Evolutionary conservation across 305 asterid genomes (phyloP), one percentile per base, ranked within the genome.

Genomic region (Lippia alba): DNA sequence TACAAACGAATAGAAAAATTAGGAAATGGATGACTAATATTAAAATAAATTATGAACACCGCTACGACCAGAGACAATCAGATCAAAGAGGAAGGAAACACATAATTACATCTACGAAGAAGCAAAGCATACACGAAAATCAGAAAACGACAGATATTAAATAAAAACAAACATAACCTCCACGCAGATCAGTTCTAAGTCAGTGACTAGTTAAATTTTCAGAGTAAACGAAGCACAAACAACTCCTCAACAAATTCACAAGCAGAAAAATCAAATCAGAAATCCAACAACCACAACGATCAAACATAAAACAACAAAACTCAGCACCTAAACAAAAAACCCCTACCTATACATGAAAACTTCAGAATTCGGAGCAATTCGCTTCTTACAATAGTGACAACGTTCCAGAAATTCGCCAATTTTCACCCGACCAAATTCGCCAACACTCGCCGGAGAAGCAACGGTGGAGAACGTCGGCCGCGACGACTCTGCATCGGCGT

Each of bases 301-400:
- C 12, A 8, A 51, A 44, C 1, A 54, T 44, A 8, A n/a, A 4
- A 64, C 18, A 46, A 48, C 6, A 61, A 12, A 64, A 41, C n/a
- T 5, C 6, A 70, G 69, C n/a, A 24, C 64, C 19, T 24, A n/a
- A 61, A 50, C 11, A 15, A 12, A 39, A 6, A 12, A 18, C 4
- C 46, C 16, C 20, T 75, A 89, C 96, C 88, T 79, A 68, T 89
- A 86, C 92, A 89, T 89, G 65, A 70, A 83, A 69, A 80, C 81
- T 56, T 80, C 89, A 56, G 81, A 58, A 48, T 77, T 61, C n/a
- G 48, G 75, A 17, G 71, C 68, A 41, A 86, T 80, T 12, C 71
- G 73, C 72, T 81, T 80, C 70, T 56, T 74, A 70, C 96, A 89
- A 41, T 80, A 83, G 55, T 73, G 69, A 18, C 92, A 86, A 12